Evolutionary conservation across 371 early-diverging fungal species (phyloP).

Genomic region (Capniomyces stellatus): DNA sequence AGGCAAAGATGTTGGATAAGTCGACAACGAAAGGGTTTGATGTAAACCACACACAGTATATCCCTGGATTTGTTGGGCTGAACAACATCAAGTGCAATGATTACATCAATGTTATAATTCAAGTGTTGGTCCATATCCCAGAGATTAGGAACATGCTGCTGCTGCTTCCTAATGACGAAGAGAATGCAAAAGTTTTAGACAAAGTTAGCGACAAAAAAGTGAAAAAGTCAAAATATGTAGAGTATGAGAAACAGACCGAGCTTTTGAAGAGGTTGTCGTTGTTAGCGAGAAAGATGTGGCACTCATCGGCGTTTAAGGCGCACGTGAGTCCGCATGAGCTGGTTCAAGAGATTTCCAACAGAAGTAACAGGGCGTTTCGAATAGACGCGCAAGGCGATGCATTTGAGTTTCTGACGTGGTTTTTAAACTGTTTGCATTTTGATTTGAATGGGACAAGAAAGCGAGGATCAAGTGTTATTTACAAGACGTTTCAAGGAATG

Average conservation of each 20-base stretch:
- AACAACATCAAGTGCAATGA: constrained; percentile 94
- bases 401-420: constrained; percentile 82
- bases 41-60: constrained; percentile 65
- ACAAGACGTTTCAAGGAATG: constrained; percentile 70
- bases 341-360: constrained; percentile 76
- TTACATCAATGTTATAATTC: constrained; percentile 85
- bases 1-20: constrained; percentile 51
- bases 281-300: constrained; percentile 84
- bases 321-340: constrained; percentile 95
- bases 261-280: constrained; percentile 58
- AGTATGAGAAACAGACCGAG: constrained; percentile 33
- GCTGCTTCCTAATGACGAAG: constrained; percentile 32
- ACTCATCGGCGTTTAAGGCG: constrained; percentile 78
- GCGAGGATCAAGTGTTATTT: constrained; percentile 53
- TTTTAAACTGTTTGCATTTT: constrained; percentile 72
- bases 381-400: constrained; percentile 74
- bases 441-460: constrained; percentile 69
- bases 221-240: too few species aligned
- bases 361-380: constrained; percentile 63
- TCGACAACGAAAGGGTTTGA: constrained; percentile 47
- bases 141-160: constrained; percentile 67
- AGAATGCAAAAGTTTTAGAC: too few species aligned
- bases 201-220: too few species aligned
- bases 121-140: constrained; percentile 75
- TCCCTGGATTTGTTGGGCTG: constrained; percentile 86